Conservation (phyloP, 768 basidiomycete species). For the Phanerochaete sordida region DNA sequence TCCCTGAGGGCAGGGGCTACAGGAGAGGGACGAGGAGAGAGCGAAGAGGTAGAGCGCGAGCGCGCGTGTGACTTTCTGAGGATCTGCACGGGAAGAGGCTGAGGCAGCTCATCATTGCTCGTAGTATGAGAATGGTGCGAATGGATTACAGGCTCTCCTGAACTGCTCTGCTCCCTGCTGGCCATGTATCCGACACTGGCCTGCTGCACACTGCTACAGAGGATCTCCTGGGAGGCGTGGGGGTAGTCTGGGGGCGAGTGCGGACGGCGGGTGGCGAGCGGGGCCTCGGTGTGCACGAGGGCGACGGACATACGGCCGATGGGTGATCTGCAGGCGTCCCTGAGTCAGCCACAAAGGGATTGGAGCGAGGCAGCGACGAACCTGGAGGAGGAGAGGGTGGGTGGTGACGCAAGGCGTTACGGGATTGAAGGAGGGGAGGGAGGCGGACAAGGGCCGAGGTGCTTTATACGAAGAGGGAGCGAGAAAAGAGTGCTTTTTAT, state of each 20-base stretch:
- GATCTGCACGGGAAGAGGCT: constrained; percentile 3
- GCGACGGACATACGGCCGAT: background rate
- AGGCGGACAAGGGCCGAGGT: background rate
- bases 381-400: too few species aligned
- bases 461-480: background rate
- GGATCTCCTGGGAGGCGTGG: background rate
- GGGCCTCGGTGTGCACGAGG: background rate
- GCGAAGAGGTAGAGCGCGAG: constrained; percentile 5
- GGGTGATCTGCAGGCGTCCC: background rate
- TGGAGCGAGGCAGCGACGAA: background rate
- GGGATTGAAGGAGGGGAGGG: background rate
- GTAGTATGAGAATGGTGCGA: background rate
- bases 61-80: constrained; percentile 1
- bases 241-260: background rate
- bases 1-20: background rate
- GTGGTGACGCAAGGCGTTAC: background rate
- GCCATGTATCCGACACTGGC: background rate
- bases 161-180: background rate
- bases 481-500: background rate
- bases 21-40: background rate
- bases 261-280: background rate
- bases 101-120: background rate
- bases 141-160: background rate
- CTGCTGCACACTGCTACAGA: background rate
- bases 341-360: background rate